Evolutionary conservation across 192 early-diverging fungal genomes (phyloP).

Genomic region (Mortierella alpina): DNA sequence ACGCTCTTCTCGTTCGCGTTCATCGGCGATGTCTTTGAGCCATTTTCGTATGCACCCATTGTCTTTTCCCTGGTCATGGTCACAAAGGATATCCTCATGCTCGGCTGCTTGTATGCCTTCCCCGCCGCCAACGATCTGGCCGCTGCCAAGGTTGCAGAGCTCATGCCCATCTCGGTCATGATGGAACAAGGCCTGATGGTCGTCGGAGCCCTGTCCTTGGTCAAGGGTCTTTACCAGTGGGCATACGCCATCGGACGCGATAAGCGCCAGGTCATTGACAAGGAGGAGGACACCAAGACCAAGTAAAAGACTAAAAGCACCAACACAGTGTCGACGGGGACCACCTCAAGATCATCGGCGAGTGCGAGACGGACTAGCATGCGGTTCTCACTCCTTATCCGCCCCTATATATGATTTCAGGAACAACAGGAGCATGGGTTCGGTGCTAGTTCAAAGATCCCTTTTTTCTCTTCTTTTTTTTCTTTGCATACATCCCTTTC

Average conservation of each 20-base stretch:
- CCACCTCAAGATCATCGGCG: background rate
- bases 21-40: slow-evolving; percentile 21
- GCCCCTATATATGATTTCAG: no score
- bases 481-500: background rate
- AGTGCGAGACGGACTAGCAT: background rate
- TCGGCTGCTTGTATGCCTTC: slow-evolving; percentile 15
- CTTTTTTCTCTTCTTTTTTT: background rate
- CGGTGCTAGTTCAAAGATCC: background rate
- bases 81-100: slow-evolving; percentile 45
- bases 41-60: slow-evolving; percentile 23
- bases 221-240: slow-evolving; percentile 43
- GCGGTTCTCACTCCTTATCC: no score
- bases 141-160: slow-evolving; percentile 26
- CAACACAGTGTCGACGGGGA: background rate
- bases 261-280: slow-evolving; percentile 50
- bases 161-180: slow-evolving; percentile 28
- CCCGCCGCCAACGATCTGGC: slow-evolving; percentile 28
- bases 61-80: slow-evolving; percentile 20
- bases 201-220: slow-evolving; percentile 12
- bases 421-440: no score
- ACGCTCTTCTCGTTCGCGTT: slow-evolving; percentile 45
- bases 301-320: slow-evolving; percentile 10
- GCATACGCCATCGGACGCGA: slow-evolving; percentile 51
- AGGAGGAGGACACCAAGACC: slow-evolving; percentile 30
- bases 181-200: slow-evolving; percentile 29